Conservation (phyloP, 495 filamentous ascomycete species). For the Beverwykella pulmonaria region DNA sequence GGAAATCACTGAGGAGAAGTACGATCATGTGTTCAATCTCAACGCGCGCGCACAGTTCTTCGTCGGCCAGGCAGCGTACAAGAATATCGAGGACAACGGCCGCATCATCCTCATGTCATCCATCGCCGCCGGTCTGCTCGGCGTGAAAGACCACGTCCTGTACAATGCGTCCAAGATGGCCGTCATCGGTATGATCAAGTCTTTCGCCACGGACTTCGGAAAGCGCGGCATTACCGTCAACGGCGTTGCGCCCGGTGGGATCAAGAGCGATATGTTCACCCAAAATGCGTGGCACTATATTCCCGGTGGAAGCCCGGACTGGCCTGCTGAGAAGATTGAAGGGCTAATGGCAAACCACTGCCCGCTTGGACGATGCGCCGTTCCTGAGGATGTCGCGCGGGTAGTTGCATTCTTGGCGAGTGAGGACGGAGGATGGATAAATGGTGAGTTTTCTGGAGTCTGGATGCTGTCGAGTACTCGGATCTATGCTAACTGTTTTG, state of each 20-base stretch:
- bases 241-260: constrained; percentile 72
- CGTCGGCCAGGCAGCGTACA: constrained; percentile 75
- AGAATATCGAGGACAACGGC: constrained; percentile 67
- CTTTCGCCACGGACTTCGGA: constrained; percentile 74
- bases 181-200: constrained; percentile 75
- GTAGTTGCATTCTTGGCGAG: constrained; percentile 60
- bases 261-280: constrained; percentile 79
- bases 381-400: constrained; percentile 61
- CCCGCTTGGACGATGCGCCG: constrained; percentile 58
- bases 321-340: constrained; percentile 50
- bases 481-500: too few relatives aligned
- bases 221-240: constrained; percentile 75
- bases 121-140: constrained; percentile 57
- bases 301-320: constrained; percentile 47
- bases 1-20: constrained; percentile 74
- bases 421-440: constrained; percentile 64
- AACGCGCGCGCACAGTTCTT: constrained; percentile 83
- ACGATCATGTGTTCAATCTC: constrained; percentile 74
- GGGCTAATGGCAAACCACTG: constrained; percentile 49
- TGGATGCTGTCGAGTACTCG: too few relatives aligned
- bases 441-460: constrained; percentile 48
- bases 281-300: constrained; percentile 68
- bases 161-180: constrained; percentile 79
- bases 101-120: constrained; percentile 67
- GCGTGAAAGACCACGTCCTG: constrained; percentile 71